Conservation (phyloP, 371 early-diverging fungal genomes). For the Funneliformis caledonium region DNA sequence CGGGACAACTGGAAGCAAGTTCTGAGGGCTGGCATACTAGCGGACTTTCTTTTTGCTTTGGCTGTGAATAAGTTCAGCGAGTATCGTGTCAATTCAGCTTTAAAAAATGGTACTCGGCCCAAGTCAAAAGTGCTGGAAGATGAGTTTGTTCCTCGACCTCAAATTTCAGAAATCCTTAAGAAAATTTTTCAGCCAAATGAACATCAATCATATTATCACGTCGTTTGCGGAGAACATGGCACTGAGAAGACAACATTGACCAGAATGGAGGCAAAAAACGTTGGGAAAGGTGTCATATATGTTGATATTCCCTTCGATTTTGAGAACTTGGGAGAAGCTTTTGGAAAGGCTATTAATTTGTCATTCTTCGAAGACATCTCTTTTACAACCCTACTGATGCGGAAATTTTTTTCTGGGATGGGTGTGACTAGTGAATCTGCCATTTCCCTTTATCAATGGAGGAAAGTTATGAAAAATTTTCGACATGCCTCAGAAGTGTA, state of each 20-base stretch:
- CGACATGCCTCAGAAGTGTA: no score
- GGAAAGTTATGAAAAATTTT: no score
- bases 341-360: constrained; percentile 37
- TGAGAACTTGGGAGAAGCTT: not conserved
- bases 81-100: not conserved
- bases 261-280: constrained; percentile 2
- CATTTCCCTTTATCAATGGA: no score
- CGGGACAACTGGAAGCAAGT: not conserved
- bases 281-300: constrained; percentile 30
- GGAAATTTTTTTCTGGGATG: no score
- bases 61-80: not conserved
- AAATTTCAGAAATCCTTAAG: constrained; percentile 5
- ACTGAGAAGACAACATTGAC: constrained; percentile 30
- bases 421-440: no score
- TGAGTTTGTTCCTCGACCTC: constrained; percentile 21
- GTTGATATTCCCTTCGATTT: constrained; percentile 17
- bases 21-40: not conserved
- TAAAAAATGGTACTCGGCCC: constrained; percentile 32
- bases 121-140: not conserved
- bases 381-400: no score
- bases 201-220: constrained; percentile 9
- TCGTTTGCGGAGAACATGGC: constrained; percentile 17
- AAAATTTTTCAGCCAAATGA: constrained; percentile 29
- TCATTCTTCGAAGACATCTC: no score
- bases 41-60: not conserved